Base-by-base conservation (phyloP, 805 yeast genomes). In the Zygosaccharomyces bisporus region DNA sequence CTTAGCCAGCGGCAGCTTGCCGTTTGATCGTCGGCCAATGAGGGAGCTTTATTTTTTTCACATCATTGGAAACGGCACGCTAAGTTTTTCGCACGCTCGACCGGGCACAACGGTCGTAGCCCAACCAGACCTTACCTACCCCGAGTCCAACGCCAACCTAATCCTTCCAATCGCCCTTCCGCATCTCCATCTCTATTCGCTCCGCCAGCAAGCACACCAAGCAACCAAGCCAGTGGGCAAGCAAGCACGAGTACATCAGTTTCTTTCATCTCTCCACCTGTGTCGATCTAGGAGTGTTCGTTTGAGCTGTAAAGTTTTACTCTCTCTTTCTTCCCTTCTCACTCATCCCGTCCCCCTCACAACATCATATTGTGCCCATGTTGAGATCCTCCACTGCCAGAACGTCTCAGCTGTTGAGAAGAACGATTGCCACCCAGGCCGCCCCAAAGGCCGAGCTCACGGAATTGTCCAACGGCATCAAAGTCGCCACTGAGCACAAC, bases 391-490 rank as follows among this genome's bases (percentile, higher is more conserved):
- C 52, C 39, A 52, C 53, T 39, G 25, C 53, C 29, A 56, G 55
- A 50, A 50, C 51, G 18, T 48, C 49, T 25, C 41, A 39, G 21
- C 39, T 48, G 18, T 44, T 54, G 51, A 56, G 44, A 48, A 58
- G 60, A 56, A 44, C 54, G 27, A 50, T 56, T 39, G 58, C 58
- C 21, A 53, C 58, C 14, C 56, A 53, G 45, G 63, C 76, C 34
- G 63, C 74, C 57, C 68, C 80, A 47, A 76, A 76, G 63, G 80
- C 90, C 51, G 75, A 80, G 66, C 76, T 79, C 69, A 81, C 95
- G 55, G 79, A 84, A 49, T 72, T 86, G 56, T 68, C 81, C 53
- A 85, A 82, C 64, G 95, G 95, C 55, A 69, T 84, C 49, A 78
- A 85, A 49, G 76, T 86, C 53, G 88, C 88, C 50, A 73, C 87